phyloP scores from a whole-genome alignment of 345 rosid genomes.

The Acer saccharum region DNA sequence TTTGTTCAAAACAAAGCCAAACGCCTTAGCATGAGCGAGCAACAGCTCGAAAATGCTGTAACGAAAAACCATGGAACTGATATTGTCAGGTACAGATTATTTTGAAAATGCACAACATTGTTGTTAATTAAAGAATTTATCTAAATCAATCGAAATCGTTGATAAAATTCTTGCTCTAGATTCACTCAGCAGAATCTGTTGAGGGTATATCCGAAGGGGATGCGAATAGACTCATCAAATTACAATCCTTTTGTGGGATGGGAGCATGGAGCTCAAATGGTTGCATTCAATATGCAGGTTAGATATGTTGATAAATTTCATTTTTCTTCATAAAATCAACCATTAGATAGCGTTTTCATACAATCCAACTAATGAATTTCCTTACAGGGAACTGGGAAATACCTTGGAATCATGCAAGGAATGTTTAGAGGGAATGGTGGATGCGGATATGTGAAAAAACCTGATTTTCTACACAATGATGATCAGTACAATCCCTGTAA shows the following conservation, averaged over 20 bases:
- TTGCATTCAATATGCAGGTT: constrained; percentile 99
- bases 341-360: not conserved
- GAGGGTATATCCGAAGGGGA: constrained; percentile 82
- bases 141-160: not conserved
- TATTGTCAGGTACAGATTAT: constrained; percentile 44
- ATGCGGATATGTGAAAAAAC: constrained; percentile 87
- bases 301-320: not conserved
- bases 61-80: constrained; percentile 38
- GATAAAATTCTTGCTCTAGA: constrained; percentile 29
- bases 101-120: not conserved
- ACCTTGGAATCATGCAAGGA: constrained; percentile 85
- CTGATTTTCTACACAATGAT: constrained; percentile 50
- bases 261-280: constrained; percentile 99
- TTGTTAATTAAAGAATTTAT: not conserved
- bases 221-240: constrained; percentile 74
- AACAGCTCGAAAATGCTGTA: constrained; percentile 56
- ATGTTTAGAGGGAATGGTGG: constrained; percentile 87
- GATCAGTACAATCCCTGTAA: constrained; percentile 41
- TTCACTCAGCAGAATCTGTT: constrained; percentile 79
- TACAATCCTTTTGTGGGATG: constrained; percentile 83
- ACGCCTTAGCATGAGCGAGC: constrained; percentile 75
- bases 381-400: constrained; percentile 63
- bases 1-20: constrained; percentile 49
- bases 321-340: not conserved
- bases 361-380: not conserved